Percentiles rank a stretch among this genome's conserved stretches.
phyloP scores from a whole-genome alignment of 805 yeast genomes.

The Isabelozyma gotoi region DNA sequence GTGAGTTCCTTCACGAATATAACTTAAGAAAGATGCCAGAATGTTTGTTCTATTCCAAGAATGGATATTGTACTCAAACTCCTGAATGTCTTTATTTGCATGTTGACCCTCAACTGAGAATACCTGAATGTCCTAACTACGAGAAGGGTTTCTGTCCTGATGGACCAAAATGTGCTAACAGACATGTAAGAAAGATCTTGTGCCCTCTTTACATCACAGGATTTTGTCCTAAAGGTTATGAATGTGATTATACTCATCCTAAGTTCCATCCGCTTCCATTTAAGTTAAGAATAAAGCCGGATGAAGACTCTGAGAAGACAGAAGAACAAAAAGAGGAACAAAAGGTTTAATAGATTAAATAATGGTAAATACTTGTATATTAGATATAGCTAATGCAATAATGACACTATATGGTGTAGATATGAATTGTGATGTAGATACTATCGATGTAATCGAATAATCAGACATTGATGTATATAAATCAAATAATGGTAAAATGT shows the following conservation, averaged over 20 bases:
- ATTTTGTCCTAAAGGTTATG: slow-evolving; percentile 87
- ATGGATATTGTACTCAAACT: slow-evolving; percentile 85
- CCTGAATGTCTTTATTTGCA: slow-evolving; percentile 94
- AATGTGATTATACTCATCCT: slow-evolving; percentile 83
- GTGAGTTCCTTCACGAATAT: slow-evolving; percentile 95
- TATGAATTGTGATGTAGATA: neutral
- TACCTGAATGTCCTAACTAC: slow-evolving; percentile 86
- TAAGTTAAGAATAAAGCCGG: slow-evolving; percentile 44
- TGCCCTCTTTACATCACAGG: slow-evolving; percentile 87
- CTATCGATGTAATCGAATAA: too few relatives aligned
- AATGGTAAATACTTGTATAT: neutral
- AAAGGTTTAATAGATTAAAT: neutral
- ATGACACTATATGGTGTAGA: neutral
- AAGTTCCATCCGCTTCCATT: slow-evolving; percentile 53
- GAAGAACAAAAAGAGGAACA: slow-evolving; percentile 5
- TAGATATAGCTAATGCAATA: neutral
- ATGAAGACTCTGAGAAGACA: slow-evolving; percentile 29
- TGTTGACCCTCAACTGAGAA: slow-evolving; percentile 81
- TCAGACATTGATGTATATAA: too few relatives aligned
- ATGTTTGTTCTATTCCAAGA: slow-evolving; percentile 81
- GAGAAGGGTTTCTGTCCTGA: slow-evolving; percentile 87
- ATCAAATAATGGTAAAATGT: too few relatives aligned
- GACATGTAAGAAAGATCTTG: slow-evolving; percentile 73
- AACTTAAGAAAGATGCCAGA: slow-evolving; percentile 95
- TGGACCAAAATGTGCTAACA: slow-evolving; percentile 80